Evolutionary conservation across 805 yeast genomes (phyloP).

Genomic region (Naumovozyma castellii): DNA sequence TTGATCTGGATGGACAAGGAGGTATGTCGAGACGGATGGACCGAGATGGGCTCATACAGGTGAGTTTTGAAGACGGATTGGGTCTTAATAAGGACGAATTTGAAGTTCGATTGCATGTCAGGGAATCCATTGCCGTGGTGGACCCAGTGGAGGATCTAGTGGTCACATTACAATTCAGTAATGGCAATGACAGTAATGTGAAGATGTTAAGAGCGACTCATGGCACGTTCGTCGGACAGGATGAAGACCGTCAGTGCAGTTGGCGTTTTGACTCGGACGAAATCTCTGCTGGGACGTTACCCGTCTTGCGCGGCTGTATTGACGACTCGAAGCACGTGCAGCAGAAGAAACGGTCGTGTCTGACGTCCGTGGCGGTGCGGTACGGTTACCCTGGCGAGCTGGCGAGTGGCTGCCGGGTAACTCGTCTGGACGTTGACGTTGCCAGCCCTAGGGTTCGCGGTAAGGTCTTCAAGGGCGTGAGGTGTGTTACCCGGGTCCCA

Average conservation of each 20-base stretch:
- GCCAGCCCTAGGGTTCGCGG: slow-evolving; percentile 31
- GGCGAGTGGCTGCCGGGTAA: slow-evolving; percentile 69
- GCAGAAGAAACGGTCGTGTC: not conserved
- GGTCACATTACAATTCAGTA: slow-evolving; percentile 30
- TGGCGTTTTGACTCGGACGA: slow-evolving; percentile 56
- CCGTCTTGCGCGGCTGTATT: slow-evolving; percentile 56
- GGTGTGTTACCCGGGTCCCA: slow-evolving; percentile 45
- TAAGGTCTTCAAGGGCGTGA: slow-evolving; percentile 86
- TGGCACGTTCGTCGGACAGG: not conserved
- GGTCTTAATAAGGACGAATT: slow-evolving; percentile 34
- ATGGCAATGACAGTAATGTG: not conserved
- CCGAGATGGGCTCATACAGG: slow-evolving; percentile 21
- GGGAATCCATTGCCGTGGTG: slow-evolving; percentile 33
- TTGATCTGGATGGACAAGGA: slow-evolving; percentile 36
- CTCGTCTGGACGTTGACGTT: slow-evolving; percentile 52
- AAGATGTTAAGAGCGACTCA: not conserved
- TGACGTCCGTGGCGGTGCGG: slow-evolving; percentile 23
- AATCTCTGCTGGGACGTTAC: slow-evolving; percentile 53
- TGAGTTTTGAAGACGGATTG: slow-evolving; percentile 25
- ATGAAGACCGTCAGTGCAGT: not conserved
- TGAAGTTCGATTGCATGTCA: slow-evolving; percentile 28
- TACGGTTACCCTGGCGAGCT: slow-evolving; percentile 59
- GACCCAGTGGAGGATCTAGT: slow-evolving; percentile 39
- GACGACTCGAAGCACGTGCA: slow-evolving; percentile 16
- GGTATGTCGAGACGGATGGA: not conserved